Evolutionary conservation across 441 rosid species (phyloP), one percentile per base, ranked within the genome.

Genomic region (Isatis lusitanica): DNA sequence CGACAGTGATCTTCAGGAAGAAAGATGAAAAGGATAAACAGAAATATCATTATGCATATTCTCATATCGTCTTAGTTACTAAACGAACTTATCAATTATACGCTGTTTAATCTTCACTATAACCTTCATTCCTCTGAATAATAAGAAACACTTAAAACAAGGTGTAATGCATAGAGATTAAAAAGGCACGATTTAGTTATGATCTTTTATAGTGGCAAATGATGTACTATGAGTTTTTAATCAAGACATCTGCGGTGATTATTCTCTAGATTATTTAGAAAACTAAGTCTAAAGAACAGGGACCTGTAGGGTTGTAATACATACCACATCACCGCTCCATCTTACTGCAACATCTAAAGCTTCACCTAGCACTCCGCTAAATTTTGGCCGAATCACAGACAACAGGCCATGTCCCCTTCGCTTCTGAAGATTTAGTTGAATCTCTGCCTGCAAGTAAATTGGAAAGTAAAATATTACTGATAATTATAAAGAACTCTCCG

Each of bases 311-410:
- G 63, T 68, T 47, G 33, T 48, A 82, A 68, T 71, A 90, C 98
- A 87, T 80, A 95, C 99, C 88, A 95, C 99, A 84, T 95, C 99
- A 70, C 99, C 99, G 44, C 97, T 95, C 98, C 99, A 95, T 83
- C 99, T 86, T 73, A 88, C 95, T 75, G 97, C 94, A 69, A 91
- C 91, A 71, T 95, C 99, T 56, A 95, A 82, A 79, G 98, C 95
- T 91, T 95, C 97, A 68, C 99, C 99, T 38, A 95, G 90, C 70
- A 91, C 93, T 71, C 99, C 98, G 51, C 98, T 95, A 80, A 95
- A 95, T 84, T 95, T 95, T 57, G 99, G 99, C 69, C 81, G 85
- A 68, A 90, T 88, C 42, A 91, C 98, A 60, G 98, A 93, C 83
- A 95, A 63, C 78, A 91, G 59, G 46, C 99, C 97, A 74, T 92